Percentiles rank a stretch among this genome's conserved stretches.
phyloP scores from a whole-genome alignment of 306 rosid genomes.

The Prosopis cineraria region DNA sequence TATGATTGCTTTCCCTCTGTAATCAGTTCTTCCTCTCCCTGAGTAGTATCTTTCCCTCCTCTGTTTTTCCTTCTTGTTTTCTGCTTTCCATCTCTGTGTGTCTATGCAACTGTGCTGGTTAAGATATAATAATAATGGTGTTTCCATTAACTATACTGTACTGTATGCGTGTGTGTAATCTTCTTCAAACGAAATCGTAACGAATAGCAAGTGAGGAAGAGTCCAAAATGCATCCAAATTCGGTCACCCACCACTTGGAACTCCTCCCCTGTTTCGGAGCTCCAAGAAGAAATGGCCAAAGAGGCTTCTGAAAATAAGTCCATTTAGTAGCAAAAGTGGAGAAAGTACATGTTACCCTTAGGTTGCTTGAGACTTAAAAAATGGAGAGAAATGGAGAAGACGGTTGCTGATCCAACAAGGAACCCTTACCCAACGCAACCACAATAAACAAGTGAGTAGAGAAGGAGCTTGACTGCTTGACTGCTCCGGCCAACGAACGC shows the following conservation, averaged over 20 bases:
- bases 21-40: no score
- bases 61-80: background rate
- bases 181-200: background rate
- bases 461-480: no score
- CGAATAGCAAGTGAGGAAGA: background rate
- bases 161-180: background rate
- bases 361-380: no score
- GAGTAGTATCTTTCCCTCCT: no score
- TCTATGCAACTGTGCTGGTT: background rate
- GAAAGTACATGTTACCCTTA: no score
- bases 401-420: no score
- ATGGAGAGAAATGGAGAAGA: no score
- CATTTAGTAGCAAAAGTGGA: background rate
- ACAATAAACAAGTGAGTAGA: no score
- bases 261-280: background rate
- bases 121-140: background rate
- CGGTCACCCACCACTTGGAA: no score
- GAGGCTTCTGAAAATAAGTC: background rate
- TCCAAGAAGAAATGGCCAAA: background rate
- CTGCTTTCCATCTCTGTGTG: background rate
- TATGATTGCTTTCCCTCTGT: no score
- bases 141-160: background rate
- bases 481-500: no score
- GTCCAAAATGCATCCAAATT: background rate
- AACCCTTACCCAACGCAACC: no score